Percentiles rank a stretch among this genome's conserved stretches.
Conservation (phyloP, 139 green algal species). For the Ettlia oleoabundans region DNA sequence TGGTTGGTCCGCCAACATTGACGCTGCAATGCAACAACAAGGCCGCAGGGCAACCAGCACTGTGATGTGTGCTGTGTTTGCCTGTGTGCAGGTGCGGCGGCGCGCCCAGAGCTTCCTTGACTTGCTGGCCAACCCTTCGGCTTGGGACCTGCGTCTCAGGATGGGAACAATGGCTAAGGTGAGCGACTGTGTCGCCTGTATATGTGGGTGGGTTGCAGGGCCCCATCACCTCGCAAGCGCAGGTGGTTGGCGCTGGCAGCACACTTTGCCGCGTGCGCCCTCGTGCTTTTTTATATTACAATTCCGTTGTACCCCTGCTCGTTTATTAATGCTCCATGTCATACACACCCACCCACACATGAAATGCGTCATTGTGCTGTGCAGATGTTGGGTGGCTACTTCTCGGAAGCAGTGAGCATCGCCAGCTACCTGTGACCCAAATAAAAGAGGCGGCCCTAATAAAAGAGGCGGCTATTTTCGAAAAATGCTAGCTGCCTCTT, state of each 20-base stretch:
- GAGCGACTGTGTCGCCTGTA: neutral
- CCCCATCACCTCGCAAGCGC: too few relatives aligned
- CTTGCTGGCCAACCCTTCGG: constrained; percentile 12
- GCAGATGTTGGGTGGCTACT: constrained; percentile 27
- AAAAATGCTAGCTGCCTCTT: too few relatives aligned
- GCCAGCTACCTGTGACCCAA: neutral
- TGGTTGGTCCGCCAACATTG: too few relatives aligned
- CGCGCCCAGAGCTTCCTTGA: constrained; percentile 32
- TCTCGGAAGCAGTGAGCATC: constrained; percentile 8
- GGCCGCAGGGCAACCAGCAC: neutral
- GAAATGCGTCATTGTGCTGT: too few relatives aligned
- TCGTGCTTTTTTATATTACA: neutral
- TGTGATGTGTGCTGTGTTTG: neutral
- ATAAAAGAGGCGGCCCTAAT: neutral
- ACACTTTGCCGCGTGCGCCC: neutral
- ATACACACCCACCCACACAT: too few relatives aligned
- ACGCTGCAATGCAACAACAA: too few relatives aligned
- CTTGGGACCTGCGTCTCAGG: constrained; percentile 2
- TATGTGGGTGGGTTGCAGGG: neutral
- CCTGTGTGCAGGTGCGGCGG: constrained; percentile 7
- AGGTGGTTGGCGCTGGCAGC: too few relatives aligned
- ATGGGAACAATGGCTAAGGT: neutral
- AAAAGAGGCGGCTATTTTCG: too few relatives aligned
- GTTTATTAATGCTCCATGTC: too few relatives aligned
- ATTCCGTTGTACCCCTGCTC: too few relatives aligned